A percentile compares a stretch with the other conserved stretches of the same genome.
These are phyloP conservation scores for Coniochaeta prunicola DNA, from an alignment of 2,329 filamentous ascomycete genomes.

Conservation along the genomic window DNA sequence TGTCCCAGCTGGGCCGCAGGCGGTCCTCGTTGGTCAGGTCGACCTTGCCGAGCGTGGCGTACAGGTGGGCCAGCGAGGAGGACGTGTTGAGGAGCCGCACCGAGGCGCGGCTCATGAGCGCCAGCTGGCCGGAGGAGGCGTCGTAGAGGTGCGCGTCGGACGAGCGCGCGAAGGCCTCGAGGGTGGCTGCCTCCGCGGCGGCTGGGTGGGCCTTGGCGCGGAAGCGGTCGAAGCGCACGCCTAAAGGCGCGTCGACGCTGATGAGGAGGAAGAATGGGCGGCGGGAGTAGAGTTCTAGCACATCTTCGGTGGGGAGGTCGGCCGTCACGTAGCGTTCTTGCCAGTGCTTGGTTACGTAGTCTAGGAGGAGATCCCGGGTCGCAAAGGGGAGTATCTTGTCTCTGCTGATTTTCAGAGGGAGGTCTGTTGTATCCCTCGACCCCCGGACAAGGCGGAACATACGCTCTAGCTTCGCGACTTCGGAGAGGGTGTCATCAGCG, in stretches of 20 bases:
- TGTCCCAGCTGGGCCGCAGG: slow-evolving; percentile 86
- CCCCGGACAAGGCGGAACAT: too few relatives aligned
- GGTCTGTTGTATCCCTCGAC: not conserved
- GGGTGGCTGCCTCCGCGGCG: too few relatives aligned
- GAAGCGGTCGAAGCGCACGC: slow-evolving; percentile 75
- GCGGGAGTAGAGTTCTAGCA: slow-evolving; percentile 67
- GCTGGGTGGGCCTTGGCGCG: slow-evolving; percentile 24
- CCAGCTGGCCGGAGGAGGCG: slow-evolving; percentile 50
- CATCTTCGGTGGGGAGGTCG: slow-evolving; percentile 65
- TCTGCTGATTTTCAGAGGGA: slow-evolving; percentile 1
- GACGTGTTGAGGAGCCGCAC: slow-evolving; percentile 84
- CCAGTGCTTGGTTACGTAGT: slow-evolving; percentile 84
- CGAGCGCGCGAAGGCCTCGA: slow-evolving; percentile 49
- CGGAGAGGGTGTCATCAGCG: not conserved
- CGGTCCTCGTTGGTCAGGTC: slow-evolving; percentile 73
- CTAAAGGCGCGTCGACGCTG: slow-evolving; percentile 84
- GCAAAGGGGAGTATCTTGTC: slow-evolving; percentile 36
- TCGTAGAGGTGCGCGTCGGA: slow-evolving; percentile 74
- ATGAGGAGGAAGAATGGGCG: slow-evolving; percentile 91
- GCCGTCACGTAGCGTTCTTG: slow-evolving; percentile 77
- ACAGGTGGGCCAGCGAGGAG: slow-evolving; percentile 61
- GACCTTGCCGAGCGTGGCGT: slow-evolving; percentile 63
- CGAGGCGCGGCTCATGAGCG: slow-evolving; percentile 73
- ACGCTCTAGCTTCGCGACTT: not conserved
- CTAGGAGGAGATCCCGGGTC: slow-evolving; percentile 61